Conservation (phyloP, 768 basidiomycete species). For the Rhodotorula babjevae region DNA sequence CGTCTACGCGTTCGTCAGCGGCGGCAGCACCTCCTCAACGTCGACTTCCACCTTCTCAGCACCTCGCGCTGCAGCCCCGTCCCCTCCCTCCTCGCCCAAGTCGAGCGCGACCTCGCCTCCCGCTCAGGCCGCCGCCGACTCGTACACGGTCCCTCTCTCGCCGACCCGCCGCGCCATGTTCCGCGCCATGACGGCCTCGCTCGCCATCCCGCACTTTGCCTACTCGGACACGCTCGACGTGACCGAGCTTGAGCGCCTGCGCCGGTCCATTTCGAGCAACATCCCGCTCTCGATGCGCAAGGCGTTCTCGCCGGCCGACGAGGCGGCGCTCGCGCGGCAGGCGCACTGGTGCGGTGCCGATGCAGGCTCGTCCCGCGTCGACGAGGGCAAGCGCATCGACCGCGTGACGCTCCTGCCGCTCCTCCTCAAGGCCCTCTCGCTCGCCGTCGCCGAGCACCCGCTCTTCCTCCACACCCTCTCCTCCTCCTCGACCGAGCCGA, state of each 20-base stretch:
- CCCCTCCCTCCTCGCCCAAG: background rate
- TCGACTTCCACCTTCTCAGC: background rate
- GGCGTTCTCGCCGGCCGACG: slow-evolving; percentile 11
- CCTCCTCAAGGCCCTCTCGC: slow-evolving; percentile 73
- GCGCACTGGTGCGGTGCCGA: background rate
- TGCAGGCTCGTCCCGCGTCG: background rate
- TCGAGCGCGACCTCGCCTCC: background rate
- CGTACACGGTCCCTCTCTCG: slow-evolving; percentile 50
- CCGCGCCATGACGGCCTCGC: slow-evolving; percentile 73
- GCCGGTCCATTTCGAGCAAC: slow-evolving; percentile 15
- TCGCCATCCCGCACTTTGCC: slow-evolving; percentile 82
- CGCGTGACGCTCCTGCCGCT: slow-evolving; percentile 76
- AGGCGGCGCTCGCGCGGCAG: background rate
- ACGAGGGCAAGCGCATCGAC: slow-evolving; percentile 42
- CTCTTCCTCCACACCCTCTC: slow-evolving; percentile 68
- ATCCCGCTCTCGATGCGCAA: slow-evolving; percentile 25
- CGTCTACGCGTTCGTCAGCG: slow-evolving; percentile 45
- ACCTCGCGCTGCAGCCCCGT: background rate
- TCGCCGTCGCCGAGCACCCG: slow-evolving; percentile 77
- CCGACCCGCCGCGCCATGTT: slow-evolving; percentile 79
- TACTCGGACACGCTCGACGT: slow-evolving; percentile 42
- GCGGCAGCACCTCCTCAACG: background rate
- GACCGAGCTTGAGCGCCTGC: slow-evolving; percentile 34
- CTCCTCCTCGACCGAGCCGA: background rate
- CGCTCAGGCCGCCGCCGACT: background rate